These are phyloP conservation scores for Pisolithus microcarpus DNA, from an alignment of 768 basidiomycete genomes.

Conservation along the genomic window DNA sequence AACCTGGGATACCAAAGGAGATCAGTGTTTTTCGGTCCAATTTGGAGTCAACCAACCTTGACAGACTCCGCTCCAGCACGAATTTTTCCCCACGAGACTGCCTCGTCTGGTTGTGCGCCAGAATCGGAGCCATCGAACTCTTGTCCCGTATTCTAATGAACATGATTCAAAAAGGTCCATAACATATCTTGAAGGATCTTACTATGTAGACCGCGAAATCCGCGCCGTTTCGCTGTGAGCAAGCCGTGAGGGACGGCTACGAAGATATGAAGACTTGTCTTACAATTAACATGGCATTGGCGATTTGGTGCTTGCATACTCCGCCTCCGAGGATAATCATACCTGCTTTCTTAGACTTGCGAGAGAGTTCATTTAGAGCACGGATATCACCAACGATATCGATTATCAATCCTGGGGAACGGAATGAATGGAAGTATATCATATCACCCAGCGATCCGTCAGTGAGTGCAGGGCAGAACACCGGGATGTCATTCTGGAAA, in stretches of 20 bases:
- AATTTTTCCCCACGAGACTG: conserved; percentile 98
- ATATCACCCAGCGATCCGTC: conserved; percentile 98
- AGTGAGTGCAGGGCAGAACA: conserved; percentile 96
- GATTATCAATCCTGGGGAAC: conserved; percentile 71
- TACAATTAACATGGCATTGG: conserved; percentile 99
- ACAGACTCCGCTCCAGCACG: conserved; percentile 75
- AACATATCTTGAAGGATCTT: conserved; percentile 15
- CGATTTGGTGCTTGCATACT: conserved; percentile 98
- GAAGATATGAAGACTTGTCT: conserved; percentile 16
- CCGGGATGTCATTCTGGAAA: conserved; percentile 89
- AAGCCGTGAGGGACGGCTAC: conserved; percentile 1
- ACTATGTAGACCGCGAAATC: conserved; percentile 96
- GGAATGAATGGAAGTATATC: conserved; percentile 98
- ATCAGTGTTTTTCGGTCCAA: conserved; percentile 5
- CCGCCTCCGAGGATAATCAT: conserved; percentile 99
- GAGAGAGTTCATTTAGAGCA: conserved; percentile 78
- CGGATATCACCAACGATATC: conserved; percentile 97
- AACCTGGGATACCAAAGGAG: conserved; percentile 78
- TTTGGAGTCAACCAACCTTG: conserved; percentile 43
- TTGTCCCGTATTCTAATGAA: conserved; percentile 84
- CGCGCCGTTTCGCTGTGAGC: conserved; percentile 83
- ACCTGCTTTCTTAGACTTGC: conserved; percentile 86
- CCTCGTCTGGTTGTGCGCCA: conserved; percentile 94
- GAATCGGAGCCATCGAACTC: conserved; percentile 99
- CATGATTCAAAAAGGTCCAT: background rate